Evolutionary conservation across 768 basidiomycete species (phyloP).

Genomic region (Suillus alpinus): DNA sequence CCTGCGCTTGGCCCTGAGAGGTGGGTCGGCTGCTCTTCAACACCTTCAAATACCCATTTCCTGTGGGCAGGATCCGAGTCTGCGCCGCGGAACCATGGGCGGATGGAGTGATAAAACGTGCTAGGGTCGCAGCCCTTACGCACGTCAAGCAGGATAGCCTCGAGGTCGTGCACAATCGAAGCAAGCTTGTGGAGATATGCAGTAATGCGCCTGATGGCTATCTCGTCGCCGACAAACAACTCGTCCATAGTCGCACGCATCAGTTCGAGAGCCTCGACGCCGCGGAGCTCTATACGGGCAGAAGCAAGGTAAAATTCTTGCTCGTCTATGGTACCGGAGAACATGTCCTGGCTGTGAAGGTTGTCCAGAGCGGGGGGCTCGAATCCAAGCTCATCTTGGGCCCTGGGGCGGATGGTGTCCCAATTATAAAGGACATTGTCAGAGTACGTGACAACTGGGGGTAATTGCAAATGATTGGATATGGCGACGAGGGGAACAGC

Average conservation of each 20-base stretch:
- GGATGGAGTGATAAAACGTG: conserved; percentile 65
- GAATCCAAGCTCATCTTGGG: conserved; percentile 20
- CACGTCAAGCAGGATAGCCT: conserved; percentile 57
- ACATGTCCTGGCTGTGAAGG: conserved; percentile 61
- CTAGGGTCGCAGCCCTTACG: conserved; percentile 70
- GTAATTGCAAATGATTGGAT: conserved; percentile 68
- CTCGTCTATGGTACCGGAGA: conserved; percentile 80
- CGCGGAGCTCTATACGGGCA: conserved; percentile 81
- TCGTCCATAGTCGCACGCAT: conserved; percentile 90
- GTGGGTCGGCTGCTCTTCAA: conserved; percentile 49
- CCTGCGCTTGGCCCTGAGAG: conserved; percentile 81
- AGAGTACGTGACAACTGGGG: conserved; percentile 87
- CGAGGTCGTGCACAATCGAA: conserved; percentile 61
- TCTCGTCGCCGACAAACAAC: conserved; percentile 71
- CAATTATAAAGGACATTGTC: conserved; percentile 93
- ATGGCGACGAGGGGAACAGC: conserved; percentile 75
- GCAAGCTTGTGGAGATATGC: conserved; percentile 64
- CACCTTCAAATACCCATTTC: conserved; percentile 61
- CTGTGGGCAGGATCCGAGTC: conserved; percentile 47
- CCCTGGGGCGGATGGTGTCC: conserved; percentile 35
- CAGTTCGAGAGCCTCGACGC: conserved; percentile 78
- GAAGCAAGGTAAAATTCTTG: conserved; percentile 86
- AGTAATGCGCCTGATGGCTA: conserved; percentile 60
- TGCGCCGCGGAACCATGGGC: conserved; percentile 81
- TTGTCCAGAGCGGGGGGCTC: conserved; percentile 46